Percentiles rank a stretch among this genome's conserved stretches.
These are phyloP conservation scores for Cystofilobasidium capitatum DNA, from an alignment of 768 basidiomycete species.

Conservation along the genomic window DNA sequence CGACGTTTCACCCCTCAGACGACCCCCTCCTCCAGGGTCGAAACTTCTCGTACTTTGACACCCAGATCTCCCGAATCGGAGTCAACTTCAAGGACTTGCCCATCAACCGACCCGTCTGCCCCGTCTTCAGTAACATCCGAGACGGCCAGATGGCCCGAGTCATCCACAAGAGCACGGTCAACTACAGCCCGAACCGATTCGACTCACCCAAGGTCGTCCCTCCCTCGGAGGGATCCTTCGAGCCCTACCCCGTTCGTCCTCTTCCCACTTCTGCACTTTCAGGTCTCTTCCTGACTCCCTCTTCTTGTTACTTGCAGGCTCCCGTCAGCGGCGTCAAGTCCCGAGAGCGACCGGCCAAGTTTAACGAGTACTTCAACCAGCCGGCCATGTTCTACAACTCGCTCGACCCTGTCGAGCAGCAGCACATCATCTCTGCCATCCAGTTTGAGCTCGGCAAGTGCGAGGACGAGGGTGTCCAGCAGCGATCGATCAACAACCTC, in stretches of 20 bases:
- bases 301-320: neutral
- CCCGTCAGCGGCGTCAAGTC: constrained; percentile 48
- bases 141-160: constrained; percentile 40
- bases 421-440: constrained; percentile 60
- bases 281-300: neutral
- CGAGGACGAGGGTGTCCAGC: constrained; percentile 62
- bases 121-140: constrained; percentile 35
- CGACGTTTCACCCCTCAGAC: no score
- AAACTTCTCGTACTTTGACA: constrained; percentile 48
- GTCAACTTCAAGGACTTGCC: constrained; percentile 61
- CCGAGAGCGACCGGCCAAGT: constrained; percentile 45
- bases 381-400: constrained; percentile 79
- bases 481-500: constrained; percentile 56
- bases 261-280: neutral
- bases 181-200: constrained; percentile 77
- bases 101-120: constrained; percentile 52
- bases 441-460: constrained; percentile 78
- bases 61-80: constrained; percentile 69
- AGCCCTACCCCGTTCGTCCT: neutral
- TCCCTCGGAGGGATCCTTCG: constrained; percentile 10
- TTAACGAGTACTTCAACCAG: constrained; percentile 68
- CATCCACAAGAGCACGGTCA: constrained; percentile 40
- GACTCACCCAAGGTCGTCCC: constrained; percentile 26
- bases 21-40: constrained; percentile 75
- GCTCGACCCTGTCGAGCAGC: constrained; percentile 55